Evolutionary conservation across 345 rosid genomes (phyloP).

Genomic region (Erysimum cheiranthoides): DNA sequence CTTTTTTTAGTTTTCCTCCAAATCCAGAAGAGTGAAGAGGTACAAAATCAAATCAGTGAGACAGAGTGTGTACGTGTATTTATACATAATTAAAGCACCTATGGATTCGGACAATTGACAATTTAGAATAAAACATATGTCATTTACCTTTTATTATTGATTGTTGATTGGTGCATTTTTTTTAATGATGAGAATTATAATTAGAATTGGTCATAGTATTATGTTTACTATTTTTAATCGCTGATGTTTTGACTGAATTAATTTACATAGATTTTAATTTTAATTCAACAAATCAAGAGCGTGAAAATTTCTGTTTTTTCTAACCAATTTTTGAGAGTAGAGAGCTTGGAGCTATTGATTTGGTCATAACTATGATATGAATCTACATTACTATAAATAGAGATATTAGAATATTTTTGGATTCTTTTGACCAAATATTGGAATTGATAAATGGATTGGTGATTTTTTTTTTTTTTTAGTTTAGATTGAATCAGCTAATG

Average conservation of each 20-base stretch:
- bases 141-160: neutral
- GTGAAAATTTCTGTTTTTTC: neutral
- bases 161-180: too few relatives aligned
- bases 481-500: neutral
- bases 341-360: neutral
- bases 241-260: neutral
- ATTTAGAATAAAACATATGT: neutral
- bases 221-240: neutral
- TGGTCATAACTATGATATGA: neutral
- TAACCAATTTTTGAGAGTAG: neutral
- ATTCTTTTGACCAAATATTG: neutral
- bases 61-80: slow-evolving; percentile 15
- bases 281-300: neutral
- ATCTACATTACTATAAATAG: neutral
- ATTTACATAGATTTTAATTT: neutral
- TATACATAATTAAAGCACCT: slow-evolving; percentile 4
- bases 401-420: neutral
- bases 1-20: slow-evolving; percentile 28
- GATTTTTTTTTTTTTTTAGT: neutral
- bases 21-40: neutral
- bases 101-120: neutral
- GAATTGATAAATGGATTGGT: neutral
- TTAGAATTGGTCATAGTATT: neutral
- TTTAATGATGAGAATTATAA: neutral
- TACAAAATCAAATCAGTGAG: slow-evolving; percentile 15